Evolutionary conservation across 352 stramenopile species (phyloP), one percentile per base, ranked within the genome.

Genomic region (Pythium utonaiense): DNA sequence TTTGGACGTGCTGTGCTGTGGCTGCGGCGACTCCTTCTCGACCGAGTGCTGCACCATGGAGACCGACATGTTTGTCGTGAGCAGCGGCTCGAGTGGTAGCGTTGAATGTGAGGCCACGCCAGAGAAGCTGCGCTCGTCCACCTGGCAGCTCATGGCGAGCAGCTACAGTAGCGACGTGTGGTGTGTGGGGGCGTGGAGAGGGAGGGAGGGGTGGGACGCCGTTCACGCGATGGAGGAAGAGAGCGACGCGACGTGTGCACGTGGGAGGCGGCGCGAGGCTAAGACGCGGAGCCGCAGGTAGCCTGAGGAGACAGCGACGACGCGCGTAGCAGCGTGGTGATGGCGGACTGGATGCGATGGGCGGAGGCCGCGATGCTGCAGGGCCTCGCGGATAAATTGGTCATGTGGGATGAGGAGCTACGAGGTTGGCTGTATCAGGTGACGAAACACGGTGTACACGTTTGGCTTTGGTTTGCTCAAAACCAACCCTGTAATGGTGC

Each of bases 1-100:
- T 16, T 60, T 34, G n/a, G n/a, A n/a, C 27, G 27, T 16, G 3
- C 8, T 10, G 12, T 38, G 21, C 47, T 64, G 57, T 19, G 45
- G 57, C 33, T 50, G 45, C 22, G 10, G 8, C 17, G 47, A 48
- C 34, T 44, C 36, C 57, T 64, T 64, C 33, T 30, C 28, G 38
- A 42, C 36, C 38, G n/a, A 13, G 12, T 25, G 53, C 30, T 41
- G 17, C 28, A 12, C 47, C 57, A 64, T 57, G 12, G 57, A 64
- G 25, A 64, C 57, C 14, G 57, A 64, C 33, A 64, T 57, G 36
- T 64, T 64, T 47, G 48, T 57, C 38, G 57, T 64, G 48, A 64
- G 57, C 57, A 64, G 48, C 38, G 57, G 57, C 57, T 64, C 57
- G 25, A 64, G 48, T 14, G 57, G 57, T 36, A 51, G 16, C 14